phyloP scores from a whole-genome alignment of 345 rosid genomes.

The Eucalyptus regnans region DNA sequence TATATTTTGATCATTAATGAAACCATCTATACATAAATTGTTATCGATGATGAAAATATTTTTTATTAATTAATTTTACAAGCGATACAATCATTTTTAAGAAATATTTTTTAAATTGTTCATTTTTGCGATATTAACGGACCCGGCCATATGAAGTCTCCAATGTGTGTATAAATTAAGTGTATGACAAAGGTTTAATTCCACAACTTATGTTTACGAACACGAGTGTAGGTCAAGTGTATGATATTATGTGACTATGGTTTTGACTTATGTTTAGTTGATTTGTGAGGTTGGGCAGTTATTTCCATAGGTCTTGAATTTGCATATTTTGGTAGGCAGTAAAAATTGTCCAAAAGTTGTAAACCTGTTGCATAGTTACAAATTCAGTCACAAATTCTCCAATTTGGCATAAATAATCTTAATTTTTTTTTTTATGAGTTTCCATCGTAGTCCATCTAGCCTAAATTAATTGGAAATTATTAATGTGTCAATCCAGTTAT shows the following conservation, averaged over 20 bases:
- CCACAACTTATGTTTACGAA: not conserved
- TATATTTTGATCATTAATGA: too few relatives aligned
- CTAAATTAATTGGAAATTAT: too few relatives aligned
- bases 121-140: not conserved
- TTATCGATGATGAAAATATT: fast-evolving
- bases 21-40: not conserved
- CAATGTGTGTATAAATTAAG: not conserved
- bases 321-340: not conserved
- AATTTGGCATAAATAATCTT: too few relatives aligned
- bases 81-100: not conserved
- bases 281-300: not conserved
- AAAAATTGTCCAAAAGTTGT: not conserved
- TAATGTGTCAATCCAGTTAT: not conserved
- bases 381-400: too few relatives aligned
- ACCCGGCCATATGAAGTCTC: not conserved
- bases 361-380: not conserved
- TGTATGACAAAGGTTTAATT: not conserved
- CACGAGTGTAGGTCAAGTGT: not conserved
- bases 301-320: not conserved
- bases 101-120: too few relatives aligned
- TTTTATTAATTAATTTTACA: too few relatives aligned
- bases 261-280: not conserved
- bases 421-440: too few relatives aligned
- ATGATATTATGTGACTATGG: not conserved
- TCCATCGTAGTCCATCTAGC: not conserved